These are phyloP conservation scores for Kodamaea fungicola DNA, from an alignment of 1,139 yeast species.

Conservation along the genomic window DNA sequence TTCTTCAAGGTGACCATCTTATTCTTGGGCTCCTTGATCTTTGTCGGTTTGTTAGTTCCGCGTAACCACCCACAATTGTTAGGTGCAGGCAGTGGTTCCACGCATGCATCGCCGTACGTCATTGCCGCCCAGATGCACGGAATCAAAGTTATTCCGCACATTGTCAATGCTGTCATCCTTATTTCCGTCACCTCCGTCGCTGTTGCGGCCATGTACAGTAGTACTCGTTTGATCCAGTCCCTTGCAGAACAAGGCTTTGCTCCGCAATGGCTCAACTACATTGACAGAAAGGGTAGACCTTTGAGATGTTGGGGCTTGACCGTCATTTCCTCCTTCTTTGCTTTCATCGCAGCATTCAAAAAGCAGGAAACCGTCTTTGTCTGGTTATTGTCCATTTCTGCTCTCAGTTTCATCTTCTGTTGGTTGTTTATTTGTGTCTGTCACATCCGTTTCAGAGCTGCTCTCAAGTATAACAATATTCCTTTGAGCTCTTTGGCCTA, in stretches of 20 bases:
- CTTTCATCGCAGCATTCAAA: conserved; percentile 22
- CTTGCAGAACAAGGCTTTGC: conserved; percentile 24
- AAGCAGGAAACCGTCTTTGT: conserved; percentile 22
- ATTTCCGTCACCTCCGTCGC: conserved; percentile 26
- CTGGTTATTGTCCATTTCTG: conserved; percentile 26
- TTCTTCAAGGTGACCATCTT: conserved; percentile 20
- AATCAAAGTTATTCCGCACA: conserved; percentile 21
- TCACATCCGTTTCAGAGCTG: conserved; percentile 24
- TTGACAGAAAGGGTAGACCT: conserved; percentile 23
- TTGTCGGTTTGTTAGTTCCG: conserved; percentile 25
- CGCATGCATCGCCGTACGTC: conserved; percentile 24
- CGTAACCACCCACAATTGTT: conserved; percentile 15
- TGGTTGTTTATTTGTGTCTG: conserved; percentile 23
- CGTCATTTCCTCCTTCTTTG: conserved; percentile 17
- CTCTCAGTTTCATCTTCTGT: conserved; percentile 20
- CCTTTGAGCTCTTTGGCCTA: conserved; percentile 20
- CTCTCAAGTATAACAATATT: conserved; percentile 17
- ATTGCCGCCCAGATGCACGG: conserved; percentile 24
- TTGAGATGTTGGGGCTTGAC: conserved; percentile 21
- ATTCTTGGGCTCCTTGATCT: conserved; percentile 21
- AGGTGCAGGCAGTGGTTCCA: conserved; percentile 17
- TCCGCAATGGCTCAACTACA: conserved; percentile 21
- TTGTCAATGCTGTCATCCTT: conserved; percentile 24
- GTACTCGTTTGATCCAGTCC: conserved; percentile 22
- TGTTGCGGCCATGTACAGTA: conserved; percentile 27